phyloP scores from a whole-genome alignment of 1,284 basidiomycete species.

The Mycena sp. region DNA sequence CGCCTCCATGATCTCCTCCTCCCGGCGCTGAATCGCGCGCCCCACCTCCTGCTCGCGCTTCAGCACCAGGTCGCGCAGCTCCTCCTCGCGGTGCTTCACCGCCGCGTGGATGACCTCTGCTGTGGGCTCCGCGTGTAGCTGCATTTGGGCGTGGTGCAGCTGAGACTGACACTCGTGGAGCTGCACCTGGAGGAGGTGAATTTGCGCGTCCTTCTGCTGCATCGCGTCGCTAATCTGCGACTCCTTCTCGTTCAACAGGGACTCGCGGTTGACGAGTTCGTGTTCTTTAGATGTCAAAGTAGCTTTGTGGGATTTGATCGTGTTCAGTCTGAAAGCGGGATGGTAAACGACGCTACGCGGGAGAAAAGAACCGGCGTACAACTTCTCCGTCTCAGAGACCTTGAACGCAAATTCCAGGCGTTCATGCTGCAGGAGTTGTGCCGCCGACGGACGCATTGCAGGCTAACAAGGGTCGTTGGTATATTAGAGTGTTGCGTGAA shows the following conservation, averaged over 20 bases:
- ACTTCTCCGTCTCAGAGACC: slow-evolving; percentile 80
- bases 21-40: slow-evolving; percentile 66
- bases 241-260: slow-evolving; percentile 63
- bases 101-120: slow-evolving; percentile 58
- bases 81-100: slow-evolving; percentile 70
- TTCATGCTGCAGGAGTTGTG: slow-evolving; percentile 81
- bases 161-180: slow-evolving; percentile 46
- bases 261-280: slow-evolving; percentile 71
- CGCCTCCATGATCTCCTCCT: slow-evolving; percentile 77
- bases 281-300: slow-evolving; percentile 67
- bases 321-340: slow-evolving; percentile 56
- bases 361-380: slow-evolving; percentile 56
- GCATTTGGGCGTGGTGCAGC: slow-evolving; percentile 46
- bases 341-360: slow-evolving; percentile 6
- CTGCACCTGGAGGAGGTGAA: slow-evolving; percentile 55
- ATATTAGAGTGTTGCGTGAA: not conserved
- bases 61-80: slow-evolving; percentile 69
- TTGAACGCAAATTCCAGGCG: slow-evolving; percentile 78
- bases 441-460: slow-evolving; percentile 83
- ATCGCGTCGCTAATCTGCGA: slow-evolving; percentile 55
- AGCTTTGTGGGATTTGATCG: slow-evolving; percentile 70
- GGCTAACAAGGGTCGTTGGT: slow-evolving; percentile 57
- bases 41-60: slow-evolving; percentile 78
- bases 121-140: slow-evolving; percentile 49
- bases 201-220: slow-evolving; percentile 61